Evolutionary conservation across 73 alveolate genomes (phyloP).

Genomic region (Paraurostyla sp.): DNA sequence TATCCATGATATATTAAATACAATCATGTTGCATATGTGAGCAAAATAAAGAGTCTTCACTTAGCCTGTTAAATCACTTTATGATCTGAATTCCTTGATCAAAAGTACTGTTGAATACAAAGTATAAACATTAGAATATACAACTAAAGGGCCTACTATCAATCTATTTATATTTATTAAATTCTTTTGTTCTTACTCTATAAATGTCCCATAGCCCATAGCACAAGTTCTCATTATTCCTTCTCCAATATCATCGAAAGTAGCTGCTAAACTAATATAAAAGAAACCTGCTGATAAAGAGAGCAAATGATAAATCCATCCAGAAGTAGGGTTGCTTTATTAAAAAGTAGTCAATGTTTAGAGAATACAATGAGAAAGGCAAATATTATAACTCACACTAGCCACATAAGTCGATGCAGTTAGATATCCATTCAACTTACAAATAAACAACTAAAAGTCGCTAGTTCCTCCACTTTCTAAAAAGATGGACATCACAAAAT

Average conservation of each 20-base stretch:
- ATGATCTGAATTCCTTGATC: neutral
- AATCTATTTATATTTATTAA: too few relatives aligned
- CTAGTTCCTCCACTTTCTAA: neutral
- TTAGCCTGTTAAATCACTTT: neutral
- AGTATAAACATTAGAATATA: slow-evolving; percentile 11
- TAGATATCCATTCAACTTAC: neutral
- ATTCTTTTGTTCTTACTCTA: too few relatives aligned
- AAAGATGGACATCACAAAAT: neutral
- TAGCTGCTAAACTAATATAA: slow-evolving; percentile 5
- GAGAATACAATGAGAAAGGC: slow-evolving; percentile 14
- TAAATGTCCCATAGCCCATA: slow-evolving; percentile 1
- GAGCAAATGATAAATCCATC: slow-evolving; percentile 25
- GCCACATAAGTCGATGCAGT: slow-evolving; percentile 25
- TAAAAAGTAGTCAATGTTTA: neutral
- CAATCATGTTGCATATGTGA: slow-evolving; percentile 8
- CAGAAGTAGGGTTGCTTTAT: neutral
- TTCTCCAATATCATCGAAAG: slow-evolving; percentile 15
- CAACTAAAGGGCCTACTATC: slow-evolving; percentile 2
- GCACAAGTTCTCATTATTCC: slow-evolving; percentile 31
- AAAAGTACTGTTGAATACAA: neutral
- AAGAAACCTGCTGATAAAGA: neutral
- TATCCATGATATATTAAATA: slow-evolving; percentile 17
- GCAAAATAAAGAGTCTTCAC: slow-evolving; percentile 8
- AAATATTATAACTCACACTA: neutral
- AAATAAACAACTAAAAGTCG: neutral